Conservation (phyloP, 1,284 basidiomycete genomes). For the Pseudozyma pruni region DNA sequence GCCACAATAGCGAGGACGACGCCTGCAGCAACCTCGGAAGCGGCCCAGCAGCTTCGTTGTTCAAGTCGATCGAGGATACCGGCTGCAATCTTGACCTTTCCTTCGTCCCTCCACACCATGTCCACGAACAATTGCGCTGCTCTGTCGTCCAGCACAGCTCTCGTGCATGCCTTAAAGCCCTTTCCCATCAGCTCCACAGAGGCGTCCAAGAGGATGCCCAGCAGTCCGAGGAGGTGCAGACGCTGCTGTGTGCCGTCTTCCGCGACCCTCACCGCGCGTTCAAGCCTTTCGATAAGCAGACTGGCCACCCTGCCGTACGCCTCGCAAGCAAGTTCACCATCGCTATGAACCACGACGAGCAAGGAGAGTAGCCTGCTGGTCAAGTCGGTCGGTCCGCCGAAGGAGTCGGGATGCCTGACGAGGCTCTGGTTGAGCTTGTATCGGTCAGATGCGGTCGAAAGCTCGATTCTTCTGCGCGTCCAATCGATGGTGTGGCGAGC, state of each 20-base stretch:
- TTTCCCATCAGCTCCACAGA: constrained; percentile 3
- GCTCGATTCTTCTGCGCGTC: constrained; percentile 17
- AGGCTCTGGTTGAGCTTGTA: constrained; percentile 7
- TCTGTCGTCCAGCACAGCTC: neutral
- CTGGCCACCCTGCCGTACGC: neutral
- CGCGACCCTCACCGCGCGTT: neutral
- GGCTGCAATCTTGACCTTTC: constrained; percentile 2
- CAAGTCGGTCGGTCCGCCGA: constrained; percentile 12
- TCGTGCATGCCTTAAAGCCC: too few relatives aligned
- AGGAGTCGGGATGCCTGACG: neutral
- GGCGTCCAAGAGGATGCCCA: constrained; percentile 21
- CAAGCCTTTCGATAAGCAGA: constrained; percentile 13
- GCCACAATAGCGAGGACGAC: constrained; percentile 3
- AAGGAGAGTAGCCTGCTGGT: constrained; percentile 3
- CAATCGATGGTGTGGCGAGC: constrained; percentile 28
- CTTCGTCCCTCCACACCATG: constrained; percentile 7
- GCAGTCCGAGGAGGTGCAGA: neutral
- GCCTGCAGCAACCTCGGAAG: neutral
- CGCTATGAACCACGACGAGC: constrained; percentile 2
- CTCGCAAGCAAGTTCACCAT: neutral
- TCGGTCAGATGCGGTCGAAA: constrained; percentile 2
- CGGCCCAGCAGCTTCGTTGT: neutral
- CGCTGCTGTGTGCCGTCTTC: neutral
- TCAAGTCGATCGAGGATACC: constrained; percentile 13
- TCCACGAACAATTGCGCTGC: constrained; percentile 1